phyloP scores from a whole-genome alignment of 345 rosid genomes.

The Mangifera indica region DNA sequence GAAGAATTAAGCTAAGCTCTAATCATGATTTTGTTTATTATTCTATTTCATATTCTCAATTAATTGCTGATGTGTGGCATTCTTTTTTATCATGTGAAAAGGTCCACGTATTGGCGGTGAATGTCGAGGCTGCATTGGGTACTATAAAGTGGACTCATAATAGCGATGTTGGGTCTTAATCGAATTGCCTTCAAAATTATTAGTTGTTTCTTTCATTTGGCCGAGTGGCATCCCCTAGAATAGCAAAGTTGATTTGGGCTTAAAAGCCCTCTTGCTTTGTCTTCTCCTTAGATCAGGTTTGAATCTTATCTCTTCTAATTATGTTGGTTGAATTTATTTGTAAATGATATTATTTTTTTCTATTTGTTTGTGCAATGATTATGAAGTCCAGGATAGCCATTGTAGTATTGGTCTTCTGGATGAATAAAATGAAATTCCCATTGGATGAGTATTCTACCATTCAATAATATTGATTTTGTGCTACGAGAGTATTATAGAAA shows the following conservation, averaged over 20 bases:
- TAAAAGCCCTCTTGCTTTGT: constrained; percentile 33
- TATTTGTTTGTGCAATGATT: neutral
- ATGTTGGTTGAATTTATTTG: neutral
- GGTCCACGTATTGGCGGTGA: constrained; percentile 27
- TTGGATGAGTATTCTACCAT: no score
- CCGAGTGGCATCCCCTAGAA: constrained; percentile 95
- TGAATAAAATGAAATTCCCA: no score
- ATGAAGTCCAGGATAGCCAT: neutral
- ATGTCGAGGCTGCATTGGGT: constrained; percentile 11
- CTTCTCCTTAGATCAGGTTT: constrained; percentile 30
- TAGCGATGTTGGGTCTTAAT: constrained; percentile 53
- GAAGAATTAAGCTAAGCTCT: neutral
- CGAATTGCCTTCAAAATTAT: constrained; percentile 39
- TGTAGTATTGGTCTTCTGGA: neutral
- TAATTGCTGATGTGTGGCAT: neutral
- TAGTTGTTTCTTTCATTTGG: constrained; percentile 60
- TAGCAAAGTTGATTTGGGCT: constrained; percentile 49
- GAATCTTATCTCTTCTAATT: neutral
- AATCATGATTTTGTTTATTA: neutral
- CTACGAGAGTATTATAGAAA: neutral
- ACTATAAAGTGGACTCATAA: constrained; percentile 34
- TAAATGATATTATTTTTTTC: neutral
- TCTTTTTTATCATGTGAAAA: neutral
- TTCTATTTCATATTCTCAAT: neutral
- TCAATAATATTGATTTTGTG: no score